Evolutionary conservation across 257 asterid genomes (phyloP), one percentile per base, ranked within the genome.

Genomic region (Solanum corneliomulleri): DNA sequence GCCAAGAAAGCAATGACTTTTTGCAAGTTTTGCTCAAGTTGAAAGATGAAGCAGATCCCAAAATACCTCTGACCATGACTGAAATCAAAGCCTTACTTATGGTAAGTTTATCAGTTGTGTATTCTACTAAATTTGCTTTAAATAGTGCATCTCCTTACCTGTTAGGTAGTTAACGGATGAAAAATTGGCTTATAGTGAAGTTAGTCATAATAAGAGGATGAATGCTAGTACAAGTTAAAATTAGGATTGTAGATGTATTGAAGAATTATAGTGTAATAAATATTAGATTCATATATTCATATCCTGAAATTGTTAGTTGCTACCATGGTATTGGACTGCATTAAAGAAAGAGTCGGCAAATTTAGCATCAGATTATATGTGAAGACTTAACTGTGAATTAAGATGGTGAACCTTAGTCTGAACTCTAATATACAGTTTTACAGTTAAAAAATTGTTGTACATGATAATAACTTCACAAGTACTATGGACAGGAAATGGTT

Each of bases 11-110:
- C 69, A 93, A 89, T 80, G 98, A 95, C 86, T 95, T 95, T 88
- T 76, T 95, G 89, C 94, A 94, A 88, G 85, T 94, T 49, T 23
- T 95, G 82, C 87, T 95, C 56, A 56, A 89, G 88, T 33, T 92
- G 85, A 94, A 88, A 87, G 96, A 94, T n/a, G 89, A 88, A 11
- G 94, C 86, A 49, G 94, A 93, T 90, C 86, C 90, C 11, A 93
- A 93, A 84, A 84, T 88, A 8, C 92, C 94, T 35, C 86, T 95
- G 2, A 93, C 95, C 56, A 91, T 91, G 90, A 88, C 89, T 49
- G 96, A 94, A 84, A 87, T 95, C 42, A 95, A 94, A 92, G 94
- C 98, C 91, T 66, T 95, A 13, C 93, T 95, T 90, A 94, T 93
- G 98, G 98, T 95, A 92, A n/a, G 77, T n/a, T 13, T 15, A 2